Evolutionary conservation across 768 basidiomycete genomes (phyloP).

Genomic region (Amanita pseudoporphyria): DNA sequence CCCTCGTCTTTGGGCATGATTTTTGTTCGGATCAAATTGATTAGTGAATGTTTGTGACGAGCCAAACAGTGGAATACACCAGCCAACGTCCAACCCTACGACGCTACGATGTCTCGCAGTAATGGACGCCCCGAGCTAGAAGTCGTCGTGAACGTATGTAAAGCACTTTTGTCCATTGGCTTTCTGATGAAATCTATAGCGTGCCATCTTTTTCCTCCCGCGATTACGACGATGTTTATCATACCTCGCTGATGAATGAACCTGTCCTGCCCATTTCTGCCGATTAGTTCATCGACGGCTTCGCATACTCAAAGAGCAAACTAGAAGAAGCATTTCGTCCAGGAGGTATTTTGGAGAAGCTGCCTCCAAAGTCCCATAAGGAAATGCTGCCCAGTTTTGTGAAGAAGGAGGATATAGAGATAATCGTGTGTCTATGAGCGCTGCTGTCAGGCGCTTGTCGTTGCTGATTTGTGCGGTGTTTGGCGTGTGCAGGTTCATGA

Average conservation of each 20-base stretch:
- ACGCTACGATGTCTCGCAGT: conserved; percentile 18
- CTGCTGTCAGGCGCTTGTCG: too few relatives aligned
- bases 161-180: background rate
- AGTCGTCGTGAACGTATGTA: conserved; percentile 56
- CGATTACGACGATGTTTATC: background rate
- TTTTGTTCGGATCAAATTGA: too few relatives aligned
- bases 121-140: conserved; percentile 57
- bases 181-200: background rate
- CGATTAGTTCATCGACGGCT: conserved; percentile 54
- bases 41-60: too few relatives aligned
- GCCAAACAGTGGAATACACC: too few relatives aligned
- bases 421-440: conserved; percentile 37
- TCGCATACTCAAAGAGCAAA: conserved; percentile 56
- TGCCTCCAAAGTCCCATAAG: conserved; percentile 37
- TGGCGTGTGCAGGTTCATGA: too few relatives aligned
- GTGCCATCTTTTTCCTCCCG: too few relatives aligned
- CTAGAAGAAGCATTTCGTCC: conserved; percentile 54
- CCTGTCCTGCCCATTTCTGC: background rate
- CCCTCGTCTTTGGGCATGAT: too few relatives aligned
- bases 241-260: background rate
- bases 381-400: conserved; percentile 25
- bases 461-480: too few relatives aligned
- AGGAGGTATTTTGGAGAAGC: conserved; percentile 49
- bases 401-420: conserved; percentile 56
- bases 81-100: too few relatives aligned